A percentile compares a stretch with the other conserved stretches of the same genome.
Conservation (phyloP, 2,329 filamentous ascomycete species). For the Aureobasidium sp. region DNA sequence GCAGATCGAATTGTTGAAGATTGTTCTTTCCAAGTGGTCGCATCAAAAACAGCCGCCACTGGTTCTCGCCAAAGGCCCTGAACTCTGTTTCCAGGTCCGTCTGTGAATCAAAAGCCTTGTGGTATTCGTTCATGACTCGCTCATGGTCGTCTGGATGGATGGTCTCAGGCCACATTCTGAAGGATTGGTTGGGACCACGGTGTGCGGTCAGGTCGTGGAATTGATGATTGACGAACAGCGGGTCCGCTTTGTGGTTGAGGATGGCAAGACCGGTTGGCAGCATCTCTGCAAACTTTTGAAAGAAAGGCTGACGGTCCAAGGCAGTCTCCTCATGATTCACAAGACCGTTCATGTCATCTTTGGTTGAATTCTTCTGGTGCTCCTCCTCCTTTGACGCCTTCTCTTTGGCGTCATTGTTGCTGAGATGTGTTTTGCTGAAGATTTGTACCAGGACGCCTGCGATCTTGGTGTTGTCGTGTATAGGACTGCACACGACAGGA, state of each 20-base stretch:
- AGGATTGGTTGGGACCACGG: constrained; percentile 30
- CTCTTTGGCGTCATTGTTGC: not conserved
- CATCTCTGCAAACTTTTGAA: constrained; percentile 38
- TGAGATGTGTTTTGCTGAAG: constrained; percentile 6
- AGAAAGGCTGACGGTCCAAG: constrained; percentile 34
- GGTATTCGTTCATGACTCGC: constrained; percentile 37
- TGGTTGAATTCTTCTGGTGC: not conserved
- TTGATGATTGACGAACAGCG: constrained; percentile 39
- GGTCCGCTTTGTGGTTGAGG: constrained; percentile 36
- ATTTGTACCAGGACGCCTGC: constrained; percentile 21
- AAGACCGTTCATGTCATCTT: not conserved
- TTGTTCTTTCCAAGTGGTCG: constrained; percentile 35
- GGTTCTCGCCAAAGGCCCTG: constrained; percentile 27
- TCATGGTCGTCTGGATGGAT: constrained; percentile 39
- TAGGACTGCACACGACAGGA: constrained; percentile 22
- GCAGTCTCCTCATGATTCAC: constrained; percentile 9
- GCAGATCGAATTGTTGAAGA: constrained; percentile 24
- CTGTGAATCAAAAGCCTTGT: constrained; percentile 32
- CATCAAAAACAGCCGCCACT: constrained; percentile 37
- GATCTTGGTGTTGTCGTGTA: constrained; percentile 3
- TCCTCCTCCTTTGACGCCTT: not conserved
- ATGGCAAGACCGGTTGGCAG: constrained; percentile 40
- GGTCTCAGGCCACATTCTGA: constrained; percentile 39
- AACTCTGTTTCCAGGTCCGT: constrained; percentile 36
- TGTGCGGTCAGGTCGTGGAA: constrained; percentile 41